Evolutionary conservation across 1,139 yeast species (phyloP).

Genomic region (Pichia sp.): DNA sequence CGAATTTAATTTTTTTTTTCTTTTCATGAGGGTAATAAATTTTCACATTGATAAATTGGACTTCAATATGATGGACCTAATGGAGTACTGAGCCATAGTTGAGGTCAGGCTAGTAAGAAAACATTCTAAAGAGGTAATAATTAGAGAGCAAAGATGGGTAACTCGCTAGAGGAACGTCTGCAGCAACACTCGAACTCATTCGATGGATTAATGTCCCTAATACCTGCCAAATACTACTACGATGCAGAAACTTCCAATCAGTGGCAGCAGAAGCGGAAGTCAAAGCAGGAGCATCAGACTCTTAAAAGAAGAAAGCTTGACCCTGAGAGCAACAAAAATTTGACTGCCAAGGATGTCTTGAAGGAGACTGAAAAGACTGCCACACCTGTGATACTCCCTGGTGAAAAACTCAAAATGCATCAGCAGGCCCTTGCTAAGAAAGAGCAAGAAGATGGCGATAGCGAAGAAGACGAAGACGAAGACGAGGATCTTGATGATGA

Average conservation of each 20-base stretch:
- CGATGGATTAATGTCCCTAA: slow-evolving; percentile 82
- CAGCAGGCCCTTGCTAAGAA: slow-evolving; percentile 17
- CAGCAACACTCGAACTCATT: slow-evolving; percentile 83
- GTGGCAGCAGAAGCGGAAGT: slow-evolving; percentile 75
- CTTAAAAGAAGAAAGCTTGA: slow-evolving; percentile 71
- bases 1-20: neutral
- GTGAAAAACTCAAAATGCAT: slow-evolving; percentile 24
- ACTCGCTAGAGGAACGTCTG: slow-evolving; percentile 69
- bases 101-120: neutral
- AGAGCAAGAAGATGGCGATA: slow-evolving; percentile 17
- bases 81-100: neutral
- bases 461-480: slow-evolving; percentile 16
- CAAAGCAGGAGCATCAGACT: slow-evolving; percentile 58
- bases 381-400: slow-evolving; percentile 56
- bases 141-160: slow-evolving; percentile 26
- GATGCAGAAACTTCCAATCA: slow-evolving; percentile 74
- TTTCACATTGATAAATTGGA: neutral
- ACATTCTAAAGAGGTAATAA: neutral
- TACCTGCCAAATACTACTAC: slow-evolving; percentile 90
- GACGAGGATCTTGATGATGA: slow-evolving; percentile 18
- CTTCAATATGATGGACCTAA: too few species aligned
- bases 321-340: slow-evolving; percentile 53
- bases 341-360: slow-evolving; percentile 67
- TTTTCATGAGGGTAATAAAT: neutral
- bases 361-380: slow-evolving; percentile 54